Evolutionary conservation across 1,284 basidiomycete genomes (phyloP), one percentile per base, ranked within the genome.

Genomic region (Papiliotrema terrestris): DNA sequence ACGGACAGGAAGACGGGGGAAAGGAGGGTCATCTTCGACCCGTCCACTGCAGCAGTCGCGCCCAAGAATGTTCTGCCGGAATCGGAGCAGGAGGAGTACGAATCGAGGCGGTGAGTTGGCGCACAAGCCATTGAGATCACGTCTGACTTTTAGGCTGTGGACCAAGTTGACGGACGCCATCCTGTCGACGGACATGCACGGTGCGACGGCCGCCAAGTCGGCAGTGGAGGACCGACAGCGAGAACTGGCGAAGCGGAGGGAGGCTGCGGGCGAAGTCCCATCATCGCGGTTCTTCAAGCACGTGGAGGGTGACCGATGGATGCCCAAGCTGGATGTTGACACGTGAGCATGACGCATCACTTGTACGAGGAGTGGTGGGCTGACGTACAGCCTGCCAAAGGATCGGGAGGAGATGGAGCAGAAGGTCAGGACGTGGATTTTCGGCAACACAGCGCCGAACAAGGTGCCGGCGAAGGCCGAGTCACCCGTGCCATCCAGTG

Each of bases 151-250:
- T 15, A 88, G 89, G 62, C 77, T 98, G 49, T 98, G 95, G 95
- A 71, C 80, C 39, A 83, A 86, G 53, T 81, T 98, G 42, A 98
- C 95, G 17, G 80, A 83, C 23, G 96, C 94, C 19, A 98, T 98
- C 76, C 78, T 83, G 50, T 80, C 80, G 44, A 90, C 88, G 69
- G 91, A 99, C 73, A 93, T 98, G 87, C 91, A 93, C 66, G 87
- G 85, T 23, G 96, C 96, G 13, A 97, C 94, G 9, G 84, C 85
- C 41, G 89, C 89, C 46, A 99, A 99, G 81, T 84, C 85, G 0
- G 82, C 82, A 14, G 91, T 99, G 1, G 95, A 99, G 78, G 93
- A 97, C 66, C 85, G 85, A 29, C 95, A 98, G 76, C 82, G 95
- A 49, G 89, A 94, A 63, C 77, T 84, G 47, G 85, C 89, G n/a